Percentiles rank a stretch among this genome's conserved stretches.
Conservation (phyloP, 768 basidiomycete species). For the Cystobasidium onofrii region DNA sequence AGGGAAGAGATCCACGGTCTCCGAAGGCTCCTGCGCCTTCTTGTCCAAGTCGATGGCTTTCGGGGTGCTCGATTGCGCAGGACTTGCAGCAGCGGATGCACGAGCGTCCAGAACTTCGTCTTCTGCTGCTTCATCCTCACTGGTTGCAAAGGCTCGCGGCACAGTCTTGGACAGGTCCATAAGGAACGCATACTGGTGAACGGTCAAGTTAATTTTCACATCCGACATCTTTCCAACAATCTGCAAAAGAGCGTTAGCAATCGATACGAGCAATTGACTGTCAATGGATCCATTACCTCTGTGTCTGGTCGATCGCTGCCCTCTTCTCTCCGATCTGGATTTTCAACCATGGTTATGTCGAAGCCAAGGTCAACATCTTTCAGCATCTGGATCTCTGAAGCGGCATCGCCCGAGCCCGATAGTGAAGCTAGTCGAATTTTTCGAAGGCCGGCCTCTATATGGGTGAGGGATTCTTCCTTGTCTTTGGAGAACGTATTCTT, state of each 20-base stretch:
- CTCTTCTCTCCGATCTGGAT: conserved; percentile 51
- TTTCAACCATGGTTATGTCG: conserved; percentile 58
- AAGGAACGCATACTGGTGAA: conserved; percentile 68
- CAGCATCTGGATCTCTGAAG: conserved; percentile 69
- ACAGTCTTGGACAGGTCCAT: conserved; percentile 62
- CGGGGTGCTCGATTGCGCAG: conserved; percentile 12
- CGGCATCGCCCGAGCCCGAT: conserved; percentile 51
- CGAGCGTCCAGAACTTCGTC: conserved; percentile 40
- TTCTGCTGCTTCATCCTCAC: conserved; percentile 48
- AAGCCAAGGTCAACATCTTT: conserved; percentile 75
- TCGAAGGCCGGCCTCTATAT: conserved; percentile 63
- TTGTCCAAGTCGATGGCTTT: conserved; percentile 8
- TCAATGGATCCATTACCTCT: conserved; percentile 52
- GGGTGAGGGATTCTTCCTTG: conserved; percentile 53
- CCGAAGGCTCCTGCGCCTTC: not conserved
- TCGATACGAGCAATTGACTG: not conserved
- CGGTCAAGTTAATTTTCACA: conserved; percentile 71
- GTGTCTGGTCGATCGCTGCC: conserved; percentile 60
- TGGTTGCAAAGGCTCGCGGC: conserved; percentile 56
- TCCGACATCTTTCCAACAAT: conserved; percentile 68
- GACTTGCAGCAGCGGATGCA: conserved; percentile 20
- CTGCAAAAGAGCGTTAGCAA: conserved; percentile 47
- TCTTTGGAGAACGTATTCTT: conserved; percentile 57
- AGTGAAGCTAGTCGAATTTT: conserved; percentile 77
- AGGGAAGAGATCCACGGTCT: conserved; percentile 46